phyloP scores from a whole-genome alignment of 2,329 filamentous ascomycete genomes.

The Phialophora chinensis region DNA sequence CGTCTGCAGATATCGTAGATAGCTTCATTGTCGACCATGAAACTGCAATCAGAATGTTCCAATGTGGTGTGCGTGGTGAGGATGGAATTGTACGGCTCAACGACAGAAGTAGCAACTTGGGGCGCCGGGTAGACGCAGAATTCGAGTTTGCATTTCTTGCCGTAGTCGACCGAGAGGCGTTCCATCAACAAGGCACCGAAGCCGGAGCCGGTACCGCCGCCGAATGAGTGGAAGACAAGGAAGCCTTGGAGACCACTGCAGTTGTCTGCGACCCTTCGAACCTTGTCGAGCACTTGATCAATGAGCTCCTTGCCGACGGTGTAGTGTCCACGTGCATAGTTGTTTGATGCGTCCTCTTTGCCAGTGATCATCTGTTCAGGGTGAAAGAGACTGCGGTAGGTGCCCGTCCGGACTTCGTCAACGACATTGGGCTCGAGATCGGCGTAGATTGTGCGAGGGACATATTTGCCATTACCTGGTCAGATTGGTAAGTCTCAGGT shows the following conservation, averaged over 20 bases:
- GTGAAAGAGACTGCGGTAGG: constrained; percentile 97
- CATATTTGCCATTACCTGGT: constrained; percentile 95
- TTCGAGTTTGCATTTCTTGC: constrained; percentile 99
- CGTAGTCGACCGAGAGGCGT: constrained; percentile 97
- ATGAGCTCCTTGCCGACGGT: constrained; percentile 99
- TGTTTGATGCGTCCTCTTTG: constrained; percentile 99
- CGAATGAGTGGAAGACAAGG: constrained; percentile 99
- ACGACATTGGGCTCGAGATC: constrained; percentile 99
- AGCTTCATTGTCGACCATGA: constrained; percentile 99
- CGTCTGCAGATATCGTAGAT: constrained; percentile 99
- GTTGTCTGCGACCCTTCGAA: constrained; percentile 96
- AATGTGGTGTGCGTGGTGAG: constrained; percentile 98
- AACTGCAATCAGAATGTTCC: constrained; percentile 99
- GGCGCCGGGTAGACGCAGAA: constrained; percentile 99
- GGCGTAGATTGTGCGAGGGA: constrained; percentile 98
- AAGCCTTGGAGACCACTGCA: constrained; percentile 98
- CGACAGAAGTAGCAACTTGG: constrained; percentile 94
- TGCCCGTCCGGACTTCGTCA: constrained; percentile 97
- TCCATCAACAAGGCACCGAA: constrained; percentile 98
- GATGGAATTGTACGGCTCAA: constrained; percentile 99
- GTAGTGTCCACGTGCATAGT: constrained; percentile 99
- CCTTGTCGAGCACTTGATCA: constrained; percentile 96
- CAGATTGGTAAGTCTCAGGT: constrained; percentile 18
- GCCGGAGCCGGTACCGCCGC: constrained; percentile 97
- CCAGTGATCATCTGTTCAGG: constrained; percentile 99